phyloP scores from a whole-genome alignment of 2,329 filamentous ascomycete species.

The Exophiala viscosa region DNA sequence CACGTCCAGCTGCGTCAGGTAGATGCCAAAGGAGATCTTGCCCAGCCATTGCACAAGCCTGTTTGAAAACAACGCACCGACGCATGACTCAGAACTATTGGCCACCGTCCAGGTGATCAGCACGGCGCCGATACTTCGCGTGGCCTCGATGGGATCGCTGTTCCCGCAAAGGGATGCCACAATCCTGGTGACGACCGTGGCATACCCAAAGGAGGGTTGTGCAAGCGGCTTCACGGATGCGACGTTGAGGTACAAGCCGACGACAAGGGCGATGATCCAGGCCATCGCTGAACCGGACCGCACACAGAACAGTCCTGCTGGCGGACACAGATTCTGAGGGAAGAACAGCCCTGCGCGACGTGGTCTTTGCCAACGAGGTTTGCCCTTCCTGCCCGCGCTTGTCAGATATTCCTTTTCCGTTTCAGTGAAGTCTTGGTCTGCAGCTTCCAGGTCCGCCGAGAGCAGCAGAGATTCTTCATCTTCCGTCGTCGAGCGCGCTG shows the following conservation, averaged over 20 bases:
- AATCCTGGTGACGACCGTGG: background rate
- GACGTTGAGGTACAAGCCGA: background rate
- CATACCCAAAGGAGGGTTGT: background rate
- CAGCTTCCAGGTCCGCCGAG: background rate
- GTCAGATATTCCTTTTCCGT: background rate
- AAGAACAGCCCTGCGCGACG: background rate
- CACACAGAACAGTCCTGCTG: background rate
- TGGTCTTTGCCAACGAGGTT: background rate
- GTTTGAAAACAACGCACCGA: conserved; percentile 50
- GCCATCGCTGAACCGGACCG: background rate
- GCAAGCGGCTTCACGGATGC: background rate
- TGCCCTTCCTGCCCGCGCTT: background rate
- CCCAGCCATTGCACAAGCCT: conserved; percentile 61
- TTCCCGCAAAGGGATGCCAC: background rate
- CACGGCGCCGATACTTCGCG: background rate
- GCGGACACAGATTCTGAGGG: no score
- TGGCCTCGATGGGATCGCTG: background rate
- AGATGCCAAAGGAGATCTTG: conserved; percentile 59
- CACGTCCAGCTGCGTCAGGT: conserved; percentile 53
- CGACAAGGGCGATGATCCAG: background rate
- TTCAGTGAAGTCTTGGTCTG: background rate
- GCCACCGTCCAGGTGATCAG: background rate
- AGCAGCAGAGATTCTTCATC: background rate
- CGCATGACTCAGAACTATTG: background rate
- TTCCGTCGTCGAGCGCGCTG: background rate